Conservation (phyloP, 345 rosid genomes). For the Trapa bicornis region DNA sequence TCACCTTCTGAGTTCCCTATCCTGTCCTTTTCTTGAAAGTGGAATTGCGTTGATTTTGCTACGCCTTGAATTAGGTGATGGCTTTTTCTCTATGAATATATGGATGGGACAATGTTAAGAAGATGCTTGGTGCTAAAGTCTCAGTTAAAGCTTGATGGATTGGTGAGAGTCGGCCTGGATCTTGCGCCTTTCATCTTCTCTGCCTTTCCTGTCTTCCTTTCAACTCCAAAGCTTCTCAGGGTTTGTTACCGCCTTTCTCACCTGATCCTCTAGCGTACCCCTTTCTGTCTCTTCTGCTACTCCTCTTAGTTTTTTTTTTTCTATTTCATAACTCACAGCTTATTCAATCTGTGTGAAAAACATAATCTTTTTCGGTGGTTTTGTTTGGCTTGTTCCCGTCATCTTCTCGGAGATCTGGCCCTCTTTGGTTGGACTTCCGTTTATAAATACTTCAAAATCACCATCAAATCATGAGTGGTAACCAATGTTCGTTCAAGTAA, state of each 20-base stretch:
- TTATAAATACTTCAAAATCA: too few relatives aligned
- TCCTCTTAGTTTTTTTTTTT: neutral
- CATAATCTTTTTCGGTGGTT: neutral
- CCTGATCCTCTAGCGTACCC: neutral
- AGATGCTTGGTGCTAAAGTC: slow-evolving; percentile 42
- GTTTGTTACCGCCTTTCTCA: neutral
- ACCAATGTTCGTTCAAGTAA: too few relatives aligned
- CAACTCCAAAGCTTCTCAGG: too few relatives aligned
- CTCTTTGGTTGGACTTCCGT: neutral
- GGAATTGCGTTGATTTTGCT: slow-evolving; percentile 11
- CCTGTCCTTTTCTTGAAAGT: neutral
- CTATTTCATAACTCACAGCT: neutral
- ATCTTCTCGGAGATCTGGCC: neutral
- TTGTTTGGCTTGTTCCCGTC: neutral
- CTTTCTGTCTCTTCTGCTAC: slow-evolving; percentile 1
- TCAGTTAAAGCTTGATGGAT: slow-evolving; percentile 18
- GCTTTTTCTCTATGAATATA: neutral
- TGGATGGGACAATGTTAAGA: slow-evolving; percentile 3
- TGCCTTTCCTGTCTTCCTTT: neutral
- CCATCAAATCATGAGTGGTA: too few relatives aligned
- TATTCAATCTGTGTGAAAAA: neutral
- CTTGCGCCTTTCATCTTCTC: slow-evolving; percentile 23
- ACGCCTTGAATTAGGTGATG: slow-evolving; percentile 10
- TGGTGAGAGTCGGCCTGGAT: slow-evolving; percentile 33
- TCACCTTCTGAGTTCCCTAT: neutral